These are phyloP conservation scores for Penicillium brevicompactum DNA, from an alignment of 2,329 filamentous ascomycete species.

Conservation along the genomic window DNA sequence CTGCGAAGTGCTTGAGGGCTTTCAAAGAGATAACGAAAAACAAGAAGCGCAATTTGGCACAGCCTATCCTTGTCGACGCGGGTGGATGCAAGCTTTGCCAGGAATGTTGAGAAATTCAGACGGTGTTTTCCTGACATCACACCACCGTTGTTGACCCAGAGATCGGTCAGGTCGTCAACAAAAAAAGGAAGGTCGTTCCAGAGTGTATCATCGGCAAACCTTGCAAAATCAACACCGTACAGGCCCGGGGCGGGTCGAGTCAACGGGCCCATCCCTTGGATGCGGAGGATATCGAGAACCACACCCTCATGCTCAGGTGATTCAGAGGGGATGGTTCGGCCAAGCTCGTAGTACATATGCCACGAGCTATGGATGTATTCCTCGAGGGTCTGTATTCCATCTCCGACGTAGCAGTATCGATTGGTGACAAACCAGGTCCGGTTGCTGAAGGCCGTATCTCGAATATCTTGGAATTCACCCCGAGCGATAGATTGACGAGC, in stretches of 20 bases:
- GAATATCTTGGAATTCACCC: slow-evolving; percentile 9
- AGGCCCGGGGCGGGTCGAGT: slow-evolving; percentile 12
- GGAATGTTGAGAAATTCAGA: slow-evolving; percentile 22
- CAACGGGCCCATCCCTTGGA: slow-evolving; percentile 20
- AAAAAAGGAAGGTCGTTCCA: slow-evolving; percentile 30
- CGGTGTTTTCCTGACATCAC: slow-evolving; percentile 19
- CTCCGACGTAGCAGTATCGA: slow-evolving; percentile 20
- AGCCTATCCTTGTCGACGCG: slow-evolving; percentile 22
- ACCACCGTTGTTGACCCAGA: slow-evolving; percentile 17
- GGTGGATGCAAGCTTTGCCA: slow-evolving; percentile 27
- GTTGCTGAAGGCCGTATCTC: slow-evolving; percentile 12
- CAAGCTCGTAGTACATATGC: slow-evolving; percentile 24
- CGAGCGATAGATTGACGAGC: background rate
- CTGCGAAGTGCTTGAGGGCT: slow-evolving; percentile 13
- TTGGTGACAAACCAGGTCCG: slow-evolving; percentile 11
- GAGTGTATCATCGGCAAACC: slow-evolving; percentile 23
- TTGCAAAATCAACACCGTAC: slow-evolving; percentile 24
- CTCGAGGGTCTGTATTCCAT: slow-evolving; percentile 21
- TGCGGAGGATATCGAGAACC: slow-evolving; percentile 27
- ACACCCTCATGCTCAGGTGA: slow-evolving; percentile 19
- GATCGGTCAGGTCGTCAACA: slow-evolving; percentile 23
- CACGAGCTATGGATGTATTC: slow-evolving; percentile 19
- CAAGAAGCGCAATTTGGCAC: slow-evolving; percentile 21
- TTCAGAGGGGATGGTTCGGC: slow-evolving; percentile 13
- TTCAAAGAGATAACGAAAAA: slow-evolving; percentile 22